phyloP scores from a whole-genome alignment of 306 rosid species.

The Citrullus colocynthis region DNA sequence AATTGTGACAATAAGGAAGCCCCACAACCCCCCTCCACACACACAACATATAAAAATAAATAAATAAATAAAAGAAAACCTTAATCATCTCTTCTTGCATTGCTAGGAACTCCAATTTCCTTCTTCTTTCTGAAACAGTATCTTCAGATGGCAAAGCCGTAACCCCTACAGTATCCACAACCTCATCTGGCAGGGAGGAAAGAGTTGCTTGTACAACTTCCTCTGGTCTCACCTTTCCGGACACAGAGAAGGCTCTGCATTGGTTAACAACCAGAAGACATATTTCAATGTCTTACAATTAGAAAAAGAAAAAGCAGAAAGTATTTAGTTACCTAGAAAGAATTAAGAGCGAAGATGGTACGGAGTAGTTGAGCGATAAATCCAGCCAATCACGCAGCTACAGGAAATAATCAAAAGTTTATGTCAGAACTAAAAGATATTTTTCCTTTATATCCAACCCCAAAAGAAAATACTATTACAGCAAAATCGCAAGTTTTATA shows the following conservation, averaged over 20 bases:
- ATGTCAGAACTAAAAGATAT: background rate
- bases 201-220: constrained; percentile 83
- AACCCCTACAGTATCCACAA: constrained; percentile 81
- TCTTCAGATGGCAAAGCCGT: constrained; percentile 85
- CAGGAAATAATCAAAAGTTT: background rate
- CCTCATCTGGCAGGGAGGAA: constrained; percentile 94
- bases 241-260: constrained; percentile 71
- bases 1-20: background rate
- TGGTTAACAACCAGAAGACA: background rate
- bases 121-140: constrained; percentile 80
- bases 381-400: constrained; percentile 98
- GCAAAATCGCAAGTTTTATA: background rate
- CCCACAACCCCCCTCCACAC: background rate
- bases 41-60: background rate
- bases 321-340: constrained; percentile 69
- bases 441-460: background rate
- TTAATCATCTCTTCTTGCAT: constrained; percentile 92
- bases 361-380: constrained; percentile 82
- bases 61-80: constrained; percentile 23
- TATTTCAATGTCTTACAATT: background rate
- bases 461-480: background rate
- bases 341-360: constrained; percentile 92
- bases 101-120: constrained; percentile 86
- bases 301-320: background rate
- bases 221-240: constrained; percentile 74